phyloP scores from a whole-genome alignment of 2,329 filamentous ascomycete genomes.

The Paecilomyces variotii region DNA sequence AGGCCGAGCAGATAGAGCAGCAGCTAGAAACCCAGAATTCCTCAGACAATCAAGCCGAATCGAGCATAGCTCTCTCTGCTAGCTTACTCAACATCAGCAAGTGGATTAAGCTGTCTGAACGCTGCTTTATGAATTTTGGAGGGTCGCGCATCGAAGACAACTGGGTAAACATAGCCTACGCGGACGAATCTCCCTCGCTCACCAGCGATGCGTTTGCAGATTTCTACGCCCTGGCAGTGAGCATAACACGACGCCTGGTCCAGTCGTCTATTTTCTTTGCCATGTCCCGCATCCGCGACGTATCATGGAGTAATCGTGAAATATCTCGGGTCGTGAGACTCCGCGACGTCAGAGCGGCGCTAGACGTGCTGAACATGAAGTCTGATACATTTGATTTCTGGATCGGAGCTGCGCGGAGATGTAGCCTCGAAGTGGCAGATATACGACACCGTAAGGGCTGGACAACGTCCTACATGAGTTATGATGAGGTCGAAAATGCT shows the following conservation, averaged over 20 bases:
- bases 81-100: slow-evolving; percentile 50
- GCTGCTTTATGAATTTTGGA: slow-evolving; percentile 66
- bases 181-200: slow-evolving; percentile 55
- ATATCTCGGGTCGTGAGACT: slow-evolving; percentile 30
- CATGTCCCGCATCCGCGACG: slow-evolving; percentile 57
- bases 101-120: slow-evolving; percentile 58
- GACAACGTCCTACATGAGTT: slow-evolving; percentile 21
- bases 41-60: slow-evolving; percentile 8
- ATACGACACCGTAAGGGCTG: slow-evolving; percentile 23
- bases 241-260: slow-evolving; percentile 62
- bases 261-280: slow-evolving; percentile 62
- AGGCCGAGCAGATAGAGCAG: slow-evolving; percentile 24
- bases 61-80: slow-evolving; percentile 40
- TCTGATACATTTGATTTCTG: slow-evolving; percentile 43
- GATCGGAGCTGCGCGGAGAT: slow-evolving; percentile 44
- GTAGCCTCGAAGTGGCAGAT: slow-evolving; percentile 43
- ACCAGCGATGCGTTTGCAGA: slow-evolving; percentile 69
- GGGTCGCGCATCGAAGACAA: slow-evolving; percentile 53
- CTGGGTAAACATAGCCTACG: slow-evolving; percentile 54
- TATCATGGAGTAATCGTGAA: slow-evolving; percentile 21
- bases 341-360: slow-evolving; percentile 48
- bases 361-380: slow-evolving; percentile 47
- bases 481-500: slow-evolving; percentile 37
- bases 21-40: slow-evolving; percentile 18
- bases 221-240: slow-evolving; percentile 60